phyloP scores from a whole-genome alignment of 139 green algal species.

The Choricystis sp. region DNA sequence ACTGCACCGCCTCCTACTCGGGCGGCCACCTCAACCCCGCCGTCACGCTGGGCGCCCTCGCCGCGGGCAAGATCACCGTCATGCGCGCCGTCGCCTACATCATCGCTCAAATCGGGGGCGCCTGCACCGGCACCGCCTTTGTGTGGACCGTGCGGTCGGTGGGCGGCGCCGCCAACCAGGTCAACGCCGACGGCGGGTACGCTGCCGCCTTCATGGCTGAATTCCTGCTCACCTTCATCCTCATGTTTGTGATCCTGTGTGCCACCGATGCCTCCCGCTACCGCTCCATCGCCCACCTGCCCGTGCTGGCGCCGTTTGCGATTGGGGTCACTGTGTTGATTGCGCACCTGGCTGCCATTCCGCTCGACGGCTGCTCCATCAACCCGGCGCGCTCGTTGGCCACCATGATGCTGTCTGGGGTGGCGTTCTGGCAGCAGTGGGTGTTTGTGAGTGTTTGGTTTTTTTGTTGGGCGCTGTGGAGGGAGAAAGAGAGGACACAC shows the following conservation, averaged over 20 bases:
- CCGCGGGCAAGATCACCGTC: constrained; percentile 25
- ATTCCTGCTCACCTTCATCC: not conserved
- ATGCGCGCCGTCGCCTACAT: constrained; percentile 15
- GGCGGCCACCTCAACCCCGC: constrained; percentile 21
- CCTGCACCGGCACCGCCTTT: constrained; percentile 2
- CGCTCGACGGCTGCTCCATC: constrained; percentile 12
- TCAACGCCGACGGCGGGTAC: not conserved
- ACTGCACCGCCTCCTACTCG: constrained; percentile 44
- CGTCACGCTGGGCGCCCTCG: constrained; percentile 6
- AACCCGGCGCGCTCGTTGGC: constrained; percentile 3
- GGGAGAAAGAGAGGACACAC: too few relatives aligned
- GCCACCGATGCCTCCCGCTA: not conserved
- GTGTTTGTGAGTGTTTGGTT: too few relatives aligned
- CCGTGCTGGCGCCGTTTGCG: constrained; percentile 3
- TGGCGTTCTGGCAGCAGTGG: not conserved
- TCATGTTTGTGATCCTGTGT: not conserved
- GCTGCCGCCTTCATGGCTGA: not conserved
- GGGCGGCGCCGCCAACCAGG: not conserved
- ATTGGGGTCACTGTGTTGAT: constrained; percentile 9
- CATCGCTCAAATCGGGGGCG: constrained; percentile 4
- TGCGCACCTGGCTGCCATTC: constrained; percentile 6
- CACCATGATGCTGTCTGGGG: not conserved
- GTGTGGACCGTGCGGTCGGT: not conserved
- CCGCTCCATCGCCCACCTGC: not conserved
- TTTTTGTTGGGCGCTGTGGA: too few relatives aligned